Base-by-base conservation (phyloP, 441 rosid species). In the Melastoma candidum region DNA sequence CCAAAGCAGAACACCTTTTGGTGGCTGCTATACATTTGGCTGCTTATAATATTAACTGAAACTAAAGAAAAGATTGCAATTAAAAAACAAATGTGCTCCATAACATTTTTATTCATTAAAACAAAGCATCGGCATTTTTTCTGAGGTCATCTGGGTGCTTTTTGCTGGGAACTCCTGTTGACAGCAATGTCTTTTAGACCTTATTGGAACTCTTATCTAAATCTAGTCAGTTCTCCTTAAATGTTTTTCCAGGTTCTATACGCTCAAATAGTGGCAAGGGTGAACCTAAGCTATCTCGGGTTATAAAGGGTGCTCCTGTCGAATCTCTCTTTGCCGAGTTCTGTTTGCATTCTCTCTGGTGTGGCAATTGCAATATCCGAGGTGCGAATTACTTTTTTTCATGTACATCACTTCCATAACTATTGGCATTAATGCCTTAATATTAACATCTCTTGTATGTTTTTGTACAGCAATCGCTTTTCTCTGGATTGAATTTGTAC, bases 401-500 rank as follows among this genome's bases (percentile, higher is more conserved):
- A 29, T 36, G 44, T 36, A 36, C 22, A 9, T 52, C 6, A 2
- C 26, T 22, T 13, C 11, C 49, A 10, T 48, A 36, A 22, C 14
- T 46, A 32, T 22, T 46, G 51, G 24, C 49, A 72, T 63, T 58
- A 49, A 60, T 39, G 6, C 11, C n/a, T 7, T 27, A 22, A n/a
- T 24, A 3, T 3, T 55, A 29, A 29, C 36, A 29, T 55, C 17
- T 39, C 44, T 53, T 43, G 41, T 61, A 51, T 49, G 74, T 44
- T 63, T 43, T 17, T 66, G 1, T 57, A 54, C 63, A 93, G 99
- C 99, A 61, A 84, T 93, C 68, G 90, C 99, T 54, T 76, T 71
- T 59, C 90, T 93, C 65, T 93, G 99, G 99, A 65, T 89, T 66
- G 99, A 94, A 71, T 94, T 94, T 69, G 86, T 87, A 69, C 87